Conservation (phyloP, 305 asterid species). For the Rubia peregrina region DNA sequence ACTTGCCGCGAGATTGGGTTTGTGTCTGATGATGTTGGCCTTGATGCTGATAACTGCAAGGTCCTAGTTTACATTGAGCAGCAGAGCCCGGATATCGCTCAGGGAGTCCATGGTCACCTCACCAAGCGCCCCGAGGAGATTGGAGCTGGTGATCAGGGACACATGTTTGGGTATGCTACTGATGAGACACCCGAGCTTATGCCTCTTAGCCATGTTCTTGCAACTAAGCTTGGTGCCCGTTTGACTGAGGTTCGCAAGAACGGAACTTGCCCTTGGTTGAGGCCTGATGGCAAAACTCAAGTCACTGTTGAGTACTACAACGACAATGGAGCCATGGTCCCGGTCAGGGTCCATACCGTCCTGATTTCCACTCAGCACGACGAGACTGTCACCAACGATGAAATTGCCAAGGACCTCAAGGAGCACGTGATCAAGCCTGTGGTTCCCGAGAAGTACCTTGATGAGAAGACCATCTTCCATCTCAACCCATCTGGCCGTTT, state of each 20-base stretch:
- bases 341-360: slow-evolving; percentile 41
- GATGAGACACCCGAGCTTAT: slow-evolving; percentile 49
- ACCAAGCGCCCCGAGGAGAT: slow-evolving; percentile 49
- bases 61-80: slow-evolving; percentile 48
- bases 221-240: slow-evolving; percentile 44
- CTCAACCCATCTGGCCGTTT: slow-evolving; percentile 47
- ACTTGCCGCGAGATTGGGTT: slow-evolving; percentile 47
- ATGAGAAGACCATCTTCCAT: slow-evolving; percentile 46
- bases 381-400: slow-evolving; percentile 45
- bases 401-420: slow-evolving; percentile 39
- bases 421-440: slow-evolving; percentile 48
- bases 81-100: slow-evolving; percentile 51
- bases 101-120: slow-evolving; percentile 46
- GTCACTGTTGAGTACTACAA: slow-evolving; percentile 46
- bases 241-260: slow-evolving; percentile 48
- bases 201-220: slow-evolving; percentile 54
- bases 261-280: slow-evolving; percentile 46
- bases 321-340: slow-evolving; percentile 48
- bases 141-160: slow-evolving; percentile 57
- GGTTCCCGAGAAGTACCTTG: slow-evolving; percentile 45
- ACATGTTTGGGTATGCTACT: slow-evolving; percentile 49
- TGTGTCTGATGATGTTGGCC: slow-evolving; percentile 40
- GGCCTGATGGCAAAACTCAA: slow-evolving; percentile 52
- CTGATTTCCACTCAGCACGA: slow-evolving; percentile 50
- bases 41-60: slow-evolving; percentile 49